Base-by-base conservation (phyloP, 75 land plant species). In the Selaginella tamariscina region DNA sequence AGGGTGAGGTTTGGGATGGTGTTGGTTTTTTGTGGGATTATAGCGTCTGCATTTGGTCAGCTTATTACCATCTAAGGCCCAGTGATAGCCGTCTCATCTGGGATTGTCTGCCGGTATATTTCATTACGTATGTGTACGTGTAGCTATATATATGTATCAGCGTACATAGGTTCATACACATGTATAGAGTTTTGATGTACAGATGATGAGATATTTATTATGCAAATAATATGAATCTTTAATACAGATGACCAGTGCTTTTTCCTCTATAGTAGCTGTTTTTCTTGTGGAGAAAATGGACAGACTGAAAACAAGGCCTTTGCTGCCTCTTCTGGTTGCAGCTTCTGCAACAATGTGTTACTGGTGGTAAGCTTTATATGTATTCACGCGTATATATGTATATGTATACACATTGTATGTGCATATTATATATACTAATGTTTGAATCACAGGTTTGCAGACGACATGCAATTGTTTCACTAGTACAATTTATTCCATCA, bases 401-500 rank as follows among this genome's bases (percentile, higher is more conserved):
- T n/a, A n/a, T n/a, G n/a, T n/a, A n/a, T n/a, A n/a, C n/a, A n/a
- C n/a, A n/a, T n/a, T n/a, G n/a, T n/a, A n/a, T n/a, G n/a, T n/a
- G n/a, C n/a, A n/a, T 39, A 39, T 39, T 39, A 5, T 15, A 5
- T 39, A 5, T 39, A 5, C 49, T 39, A 39, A 39, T 39, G 49
- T 39, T 39, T 39, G 15, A 5, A 15, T 39, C 49, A 15, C 49
- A 39, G 49, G 49, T 39, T 39, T 15, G 49, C 49, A 5, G 49
- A 39, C 49, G 49, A 39, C 15, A 39, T 39, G 49, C 49, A 39
- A 39, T 39, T 39, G 49, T 39, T 39, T 39, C 49, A 39, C 49
- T 39, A 5, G 11, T 39, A 15, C 49, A 39, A 39, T 39, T 39
- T 39, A 39, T 39, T 39, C 49, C 49, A 5, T 39, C 49, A 15